phyloP scores from a whole-genome alignment of 2,329 filamentous ascomycete species.

The Bertia moriformis region DNA sequence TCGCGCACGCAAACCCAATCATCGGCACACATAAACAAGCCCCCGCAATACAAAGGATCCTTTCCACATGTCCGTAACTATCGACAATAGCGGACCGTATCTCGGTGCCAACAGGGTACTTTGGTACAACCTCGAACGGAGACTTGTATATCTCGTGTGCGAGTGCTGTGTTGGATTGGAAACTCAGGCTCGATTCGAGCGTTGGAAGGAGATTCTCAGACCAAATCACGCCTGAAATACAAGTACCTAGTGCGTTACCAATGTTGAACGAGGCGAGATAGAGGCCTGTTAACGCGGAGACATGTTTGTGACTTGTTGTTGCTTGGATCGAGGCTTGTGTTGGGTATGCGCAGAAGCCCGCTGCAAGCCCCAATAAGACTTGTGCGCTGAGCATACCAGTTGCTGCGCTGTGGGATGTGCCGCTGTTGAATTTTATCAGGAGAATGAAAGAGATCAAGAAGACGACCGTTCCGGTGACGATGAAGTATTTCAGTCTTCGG shows the following conservation, averaged over 20 bases:
- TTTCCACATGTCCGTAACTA: not conserved
- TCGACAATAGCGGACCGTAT: not conserved
- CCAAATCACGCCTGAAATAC: constrained; percentile 48
- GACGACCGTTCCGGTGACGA: constrained; percentile 40
- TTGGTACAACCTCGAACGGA: not conserved
- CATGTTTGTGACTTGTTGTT: constrained; percentile 23
- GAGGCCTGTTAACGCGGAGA: constrained; percentile 49
- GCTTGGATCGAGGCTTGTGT: constrained; percentile 28
- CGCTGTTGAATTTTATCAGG: constrained; percentile 48
- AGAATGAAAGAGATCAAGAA: constrained; percentile 54
- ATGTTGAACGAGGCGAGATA: constrained; percentile 51
- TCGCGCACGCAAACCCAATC: not conserved
- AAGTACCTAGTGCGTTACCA: constrained; percentile 42
- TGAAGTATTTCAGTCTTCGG: constrained; percentile 46
- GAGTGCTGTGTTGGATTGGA: not conserved
- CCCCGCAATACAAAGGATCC: not conserved
- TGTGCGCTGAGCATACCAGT: constrained; percentile 48
- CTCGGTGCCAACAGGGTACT: not conserved
- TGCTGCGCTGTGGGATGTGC: constrained; percentile 22
- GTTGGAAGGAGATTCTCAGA: constrained; percentile 35
- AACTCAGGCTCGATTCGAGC: constrained; percentile 18
- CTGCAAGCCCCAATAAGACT: constrained; percentile 45
- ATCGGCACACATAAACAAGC: not conserved
- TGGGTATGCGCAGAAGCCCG: constrained; percentile 43
- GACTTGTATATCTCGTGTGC: not conserved